Evolutionary conservation across 306 rosid genomes (phyloP), one percentile per base, ranked within the genome.

Genomic region (Gynostemma pentaphyllum): DNA sequence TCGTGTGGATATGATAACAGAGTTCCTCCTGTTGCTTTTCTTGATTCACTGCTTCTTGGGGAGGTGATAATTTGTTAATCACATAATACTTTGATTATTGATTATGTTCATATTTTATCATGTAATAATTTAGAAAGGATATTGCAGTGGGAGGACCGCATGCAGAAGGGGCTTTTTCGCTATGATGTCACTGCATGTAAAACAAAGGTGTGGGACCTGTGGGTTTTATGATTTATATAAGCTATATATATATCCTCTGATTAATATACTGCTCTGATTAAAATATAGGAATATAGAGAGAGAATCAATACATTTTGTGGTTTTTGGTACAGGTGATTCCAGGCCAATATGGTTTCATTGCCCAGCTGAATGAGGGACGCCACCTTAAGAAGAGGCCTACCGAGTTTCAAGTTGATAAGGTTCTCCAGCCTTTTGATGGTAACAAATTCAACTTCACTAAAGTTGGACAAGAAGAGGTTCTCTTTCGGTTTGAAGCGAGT

Each of bases 341-440:
- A 10, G 99, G 99, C 23, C 74, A 79, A 57, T 71, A 67, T 64
- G 96, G 99, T 49, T 90, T 90, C 80, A 72, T 90, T 16, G 97
- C 97, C 40, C 97, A 90, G 86, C 87, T 90, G 71, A 90, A 90
- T 0, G 96, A 90, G 83, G 97, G 97, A 26, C 97, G 97, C 51
- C 97, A 90, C 75, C 87, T 87, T 66, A 90, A 87, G 94, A 90
- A 90, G 83, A 77, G 97, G 41, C 97, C 97, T 30, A 90, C 97
- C 0, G 97, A 90, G 71, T 90, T 90, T 62, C 83, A 83, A 10
- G 97, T 90, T 34, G 97, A 90, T 62, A 87, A 85, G 87, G 97
- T 87, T 32, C 96, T 90, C 37, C 97, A 90, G 70, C 94, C 96
- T 45, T 90, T 83, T 64, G 97, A 90, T 78, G 85, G 71, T 55